Conservation (phyloP, 2,329 filamentous ascomycete genomes). For the Pseudocercospora fijiensis region DNA sequence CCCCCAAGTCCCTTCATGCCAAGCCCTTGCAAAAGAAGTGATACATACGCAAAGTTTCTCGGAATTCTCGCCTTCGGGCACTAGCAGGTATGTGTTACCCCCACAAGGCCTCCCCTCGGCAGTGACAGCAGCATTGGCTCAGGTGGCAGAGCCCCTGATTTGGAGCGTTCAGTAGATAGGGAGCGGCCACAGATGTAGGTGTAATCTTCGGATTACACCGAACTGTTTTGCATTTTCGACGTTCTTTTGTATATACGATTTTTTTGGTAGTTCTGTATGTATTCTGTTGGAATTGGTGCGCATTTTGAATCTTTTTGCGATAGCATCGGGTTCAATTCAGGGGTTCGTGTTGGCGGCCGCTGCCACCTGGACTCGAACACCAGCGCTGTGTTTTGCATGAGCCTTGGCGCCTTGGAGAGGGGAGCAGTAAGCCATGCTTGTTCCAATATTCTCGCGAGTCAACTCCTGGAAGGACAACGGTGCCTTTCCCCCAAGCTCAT, state of each 20-base stretch:
- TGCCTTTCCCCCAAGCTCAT: no score
- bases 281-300: background rate
- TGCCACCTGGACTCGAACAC: background rate
- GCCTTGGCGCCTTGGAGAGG: no score
- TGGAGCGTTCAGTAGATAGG: background rate
- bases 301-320: background rate
- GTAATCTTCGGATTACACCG: background rate
- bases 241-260: background rate
- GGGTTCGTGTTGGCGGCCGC: no score
- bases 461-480: no score
- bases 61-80: background rate
- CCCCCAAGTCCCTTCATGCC: background rate
- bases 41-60: background rate
- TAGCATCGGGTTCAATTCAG: background rate
- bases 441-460: no score
- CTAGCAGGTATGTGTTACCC: background rate
- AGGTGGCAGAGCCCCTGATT: background rate
- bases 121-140: no score
- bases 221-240: background rate
- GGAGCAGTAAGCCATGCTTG: no score
- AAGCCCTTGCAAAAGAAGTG: background rate
- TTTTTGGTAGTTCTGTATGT: no score
- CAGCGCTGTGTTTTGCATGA: background rate
- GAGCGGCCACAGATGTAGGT: background rate
- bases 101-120: no score